Evolutionary conservation across 805 yeast species (phyloP), one percentile per base, ranked within the genome.

Genomic region (Lipomyces chichibuensis): DNA sequence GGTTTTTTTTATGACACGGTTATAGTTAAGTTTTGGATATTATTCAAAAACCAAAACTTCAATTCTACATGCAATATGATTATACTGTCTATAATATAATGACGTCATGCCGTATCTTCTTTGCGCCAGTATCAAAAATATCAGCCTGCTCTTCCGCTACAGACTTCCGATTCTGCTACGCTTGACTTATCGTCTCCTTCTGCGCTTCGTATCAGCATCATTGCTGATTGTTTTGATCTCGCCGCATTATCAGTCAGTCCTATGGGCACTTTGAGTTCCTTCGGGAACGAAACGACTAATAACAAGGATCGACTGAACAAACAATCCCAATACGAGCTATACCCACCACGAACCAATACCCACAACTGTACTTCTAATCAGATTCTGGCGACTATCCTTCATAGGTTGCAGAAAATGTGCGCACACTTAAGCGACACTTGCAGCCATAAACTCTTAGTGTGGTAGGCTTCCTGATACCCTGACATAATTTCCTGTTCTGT

Each of bases 291-390:
- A 25, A 25, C 27, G 3, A 25, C 27, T 25, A 25, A 27, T 3
- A 27, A 27, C 29, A 27, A 27, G 4, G 29, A 2, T 3, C 29
- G 4, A 27, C 29, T 27, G 77, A 69, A 13, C 39, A 20, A 56
- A 77, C n/a, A 0, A 77, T 61, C 1, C 79, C 74, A 0, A 71
- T 23, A 3, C 74, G 79, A 9, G 75, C 64, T 17, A 78, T 62
- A 0, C 79, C 83, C 52, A 78, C 74, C 1, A 78, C 82, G 33
- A 65, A 62, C 68, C 68, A 66, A 49, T 43, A 59, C 4, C 67
- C 67, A 9, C 58, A 54, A 35, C 69, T n/a, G 57, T 61, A 27
- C 56, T 62, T 43, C 70, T 20, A n/a, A 13, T 35, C 51, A 54
- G 39, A 57, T 59, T 62, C 59, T 29, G 23, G 32, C 13, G 63